Evolutionary conservation across 306 rosid genomes (phyloP), one percentile per base, ranked within the genome.

Genomic region (Castanospermum australe): DNA sequence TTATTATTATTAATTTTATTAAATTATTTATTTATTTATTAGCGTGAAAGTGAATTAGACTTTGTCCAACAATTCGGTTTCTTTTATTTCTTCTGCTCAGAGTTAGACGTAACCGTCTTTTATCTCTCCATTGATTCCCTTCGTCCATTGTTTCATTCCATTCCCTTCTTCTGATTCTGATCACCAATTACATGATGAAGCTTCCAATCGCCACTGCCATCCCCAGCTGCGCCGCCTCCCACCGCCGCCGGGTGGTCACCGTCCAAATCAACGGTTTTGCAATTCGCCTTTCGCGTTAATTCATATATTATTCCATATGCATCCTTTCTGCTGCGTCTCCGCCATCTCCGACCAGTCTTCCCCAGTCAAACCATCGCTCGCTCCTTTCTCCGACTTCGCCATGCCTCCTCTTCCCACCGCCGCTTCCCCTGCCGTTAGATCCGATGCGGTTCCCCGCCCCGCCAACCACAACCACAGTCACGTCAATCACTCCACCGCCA

Each of bases 251-350:
- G 52, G 28, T 51, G 70, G 6, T 48, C 50, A 0, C 76, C 20
- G 6, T 59, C 45, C 35, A 51, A 65, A 75, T 59, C 62, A 39
- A 39, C 71, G n/a, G 36, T 76, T 54, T 65, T 35, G 21, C 55
- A 36, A 18, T 52, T 57, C 57, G 8, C n/a, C 51, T 39, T 0
- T 56, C 33, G 39, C 77, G 18, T 75, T 87, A 76, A 68, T 6
- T 14, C 5, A 44, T 6, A 48, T 8, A 21, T 4, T 8, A 17
- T 71, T 67, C 75, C 79, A 65, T 76, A 90, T 90, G 94, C 97
- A 92, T 90, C 90, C 92, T 18, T 86, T 90, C 78, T 93, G 94
- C 85, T 91, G 93, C 51, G 84, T 89, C 70, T 84, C 90, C 78
- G 92, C 90, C 61, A 74, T 90, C 69, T 83, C 96, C 38, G 93